A percentile compares a stretch with the other conserved stretches of the same genome.
These are phyloP conservation scores for Aschersonia sp. DNA, from an alignment of 2,329 filamentous ascomycete species.

Conservation along the genomic window DNA sequence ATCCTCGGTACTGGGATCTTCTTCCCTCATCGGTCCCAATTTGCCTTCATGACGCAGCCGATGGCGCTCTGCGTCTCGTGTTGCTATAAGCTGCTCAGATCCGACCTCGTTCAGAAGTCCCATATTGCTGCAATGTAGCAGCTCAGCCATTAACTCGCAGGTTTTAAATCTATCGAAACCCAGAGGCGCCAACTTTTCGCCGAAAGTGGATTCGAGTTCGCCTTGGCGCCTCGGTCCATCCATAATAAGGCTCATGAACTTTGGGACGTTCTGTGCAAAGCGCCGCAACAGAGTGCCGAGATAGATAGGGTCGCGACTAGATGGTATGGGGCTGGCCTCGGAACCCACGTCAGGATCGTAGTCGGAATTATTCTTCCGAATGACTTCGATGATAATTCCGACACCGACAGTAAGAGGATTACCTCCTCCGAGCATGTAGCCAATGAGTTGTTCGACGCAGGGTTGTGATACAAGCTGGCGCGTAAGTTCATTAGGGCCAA, in stretches of 20 bases:
- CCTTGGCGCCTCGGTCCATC: slow-evolving; percentile 60
- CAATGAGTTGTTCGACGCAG: slow-evolving; percentile 73
- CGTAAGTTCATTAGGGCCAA: slow-evolving; percentile 92
- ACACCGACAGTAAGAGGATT: slow-evolving; percentile 93
- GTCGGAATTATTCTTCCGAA: slow-evolving; percentile 97
- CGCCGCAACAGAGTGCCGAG: slow-evolving; percentile 76
- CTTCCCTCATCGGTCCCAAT: slow-evolving; percentile 31
- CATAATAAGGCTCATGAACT: slow-evolving; percentile 85
- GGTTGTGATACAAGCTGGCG: slow-evolving; percentile 79
- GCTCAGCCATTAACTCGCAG: slow-evolving; percentile 94
- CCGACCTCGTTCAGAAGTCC: slow-evolving; percentile 82
- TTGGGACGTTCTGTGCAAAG: slow-evolving; percentile 81
- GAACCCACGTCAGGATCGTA: slow-evolving; percentile 88
- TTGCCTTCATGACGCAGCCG: slow-evolving; percentile 63
- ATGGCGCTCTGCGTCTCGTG: slow-evolving; percentile 69
- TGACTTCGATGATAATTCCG: slow-evolving; percentile 95
- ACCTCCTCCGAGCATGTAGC: slow-evolving; percentile 82
- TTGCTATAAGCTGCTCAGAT: slow-evolving; percentile 71
- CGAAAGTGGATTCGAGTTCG: slow-evolving; percentile 75
- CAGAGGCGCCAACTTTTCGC: slow-evolving; percentile 77
- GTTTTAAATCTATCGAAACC: slow-evolving; percentile 98
- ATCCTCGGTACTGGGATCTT: slow-evolving; percentile 35
- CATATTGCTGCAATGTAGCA: slow-evolving; percentile 98
- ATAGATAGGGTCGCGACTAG: slow-evolving; percentile 85
- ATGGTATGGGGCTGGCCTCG: slow-evolving; percentile 64